Evolutionary conservation across 768 basidiomycete species (phyloP).

Genomic region (Leccinum aurantiacum): DNA sequence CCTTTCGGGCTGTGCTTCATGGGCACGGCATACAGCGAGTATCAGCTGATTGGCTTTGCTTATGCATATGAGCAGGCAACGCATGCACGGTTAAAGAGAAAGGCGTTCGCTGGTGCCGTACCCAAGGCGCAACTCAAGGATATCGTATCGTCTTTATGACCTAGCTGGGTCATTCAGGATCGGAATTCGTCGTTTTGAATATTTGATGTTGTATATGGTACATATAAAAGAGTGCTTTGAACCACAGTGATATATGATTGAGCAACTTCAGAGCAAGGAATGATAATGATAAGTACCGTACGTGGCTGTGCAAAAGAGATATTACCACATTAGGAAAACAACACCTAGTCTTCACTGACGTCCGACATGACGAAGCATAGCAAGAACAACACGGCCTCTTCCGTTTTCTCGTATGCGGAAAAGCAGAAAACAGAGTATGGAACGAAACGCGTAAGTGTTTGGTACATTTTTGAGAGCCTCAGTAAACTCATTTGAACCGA

Average conservation of each 20-base stretch:
- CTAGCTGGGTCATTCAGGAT: not conserved
- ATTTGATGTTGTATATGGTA: not conserved
- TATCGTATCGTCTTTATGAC: slow-evolving; percentile 20
- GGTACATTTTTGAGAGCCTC: not conserved
- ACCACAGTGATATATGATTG: not conserved
- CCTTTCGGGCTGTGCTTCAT: slow-evolving; percentile 46
- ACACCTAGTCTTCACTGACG: not conserved
- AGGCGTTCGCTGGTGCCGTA: slow-evolving; percentile 51
- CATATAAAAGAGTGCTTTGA: not conserved
- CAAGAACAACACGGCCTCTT: slow-evolving; percentile 88
- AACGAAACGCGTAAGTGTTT: slow-evolving; percentile 60
- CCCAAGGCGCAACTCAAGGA: slow-evolving; percentile 52
- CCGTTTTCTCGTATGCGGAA: slow-evolving; percentile 88
- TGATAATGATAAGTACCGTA: not conserved
- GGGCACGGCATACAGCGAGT: slow-evolving; percentile 47
- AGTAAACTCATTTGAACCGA: slow-evolving; percentile 7
- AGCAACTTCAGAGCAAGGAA: not conserved
- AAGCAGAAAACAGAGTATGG: slow-evolving; percentile 81
- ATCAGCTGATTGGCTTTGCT: slow-evolving; percentile 40
- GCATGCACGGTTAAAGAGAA: slow-evolving; percentile 45
- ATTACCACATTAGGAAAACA: not conserved
- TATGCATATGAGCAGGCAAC: slow-evolving; percentile 59
- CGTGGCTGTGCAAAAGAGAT: not conserved
- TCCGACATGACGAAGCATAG: slow-evolving; percentile 78
- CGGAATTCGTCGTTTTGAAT: not conserved